Conservation (phyloP, 768 basidiomycete genomes). For the Suillus plorans region DNA sequence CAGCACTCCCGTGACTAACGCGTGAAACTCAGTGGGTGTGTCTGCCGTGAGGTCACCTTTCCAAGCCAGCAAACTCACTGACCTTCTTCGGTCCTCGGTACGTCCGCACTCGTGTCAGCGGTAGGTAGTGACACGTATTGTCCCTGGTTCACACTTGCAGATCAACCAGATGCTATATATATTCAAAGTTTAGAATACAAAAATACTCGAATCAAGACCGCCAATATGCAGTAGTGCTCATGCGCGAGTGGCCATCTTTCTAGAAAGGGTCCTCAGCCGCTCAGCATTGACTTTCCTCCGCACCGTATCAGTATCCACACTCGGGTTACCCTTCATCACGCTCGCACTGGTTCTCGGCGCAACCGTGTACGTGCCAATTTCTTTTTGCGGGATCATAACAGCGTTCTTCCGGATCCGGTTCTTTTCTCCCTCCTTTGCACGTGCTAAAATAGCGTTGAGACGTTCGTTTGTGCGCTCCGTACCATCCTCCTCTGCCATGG, state of each 20-base stretch:
- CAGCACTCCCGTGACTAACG: background rate
- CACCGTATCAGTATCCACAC: constrained; percentile 74
- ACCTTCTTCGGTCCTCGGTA: background rate
- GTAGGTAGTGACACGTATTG: background rate
- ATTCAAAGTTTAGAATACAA: background rate
- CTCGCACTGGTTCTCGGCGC: constrained; percentile 66
- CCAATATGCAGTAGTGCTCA: constrained; percentile 1
- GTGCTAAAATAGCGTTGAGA: constrained; percentile 67
- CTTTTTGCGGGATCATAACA: constrained; percentile 78
- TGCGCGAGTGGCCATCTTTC: constrained; percentile 38
- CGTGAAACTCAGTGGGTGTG: background rate
- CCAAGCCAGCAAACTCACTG: background rate
- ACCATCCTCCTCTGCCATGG: constrained; percentile 46
- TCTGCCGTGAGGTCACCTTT: background rate
- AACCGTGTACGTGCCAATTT: constrained; percentile 75
- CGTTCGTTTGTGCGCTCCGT: constrained; percentile 46
- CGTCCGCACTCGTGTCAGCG: background rate
- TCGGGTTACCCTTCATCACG: constrained; percentile 46
- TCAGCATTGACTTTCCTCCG: constrained; percentile 75
- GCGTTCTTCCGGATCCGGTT: constrained; percentile 72
- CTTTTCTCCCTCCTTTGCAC: constrained; percentile 68
- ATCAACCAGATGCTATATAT: background rate
- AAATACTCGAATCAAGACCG: background rate
- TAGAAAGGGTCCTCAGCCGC: constrained; percentile 62
- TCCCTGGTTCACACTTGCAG: background rate